Percentiles rank a stretch among this genome's conserved stretches.
Evolutionary conservation across 257 asterid genomes (phyloP).

Genomic region (Coffea canephora): DNA sequence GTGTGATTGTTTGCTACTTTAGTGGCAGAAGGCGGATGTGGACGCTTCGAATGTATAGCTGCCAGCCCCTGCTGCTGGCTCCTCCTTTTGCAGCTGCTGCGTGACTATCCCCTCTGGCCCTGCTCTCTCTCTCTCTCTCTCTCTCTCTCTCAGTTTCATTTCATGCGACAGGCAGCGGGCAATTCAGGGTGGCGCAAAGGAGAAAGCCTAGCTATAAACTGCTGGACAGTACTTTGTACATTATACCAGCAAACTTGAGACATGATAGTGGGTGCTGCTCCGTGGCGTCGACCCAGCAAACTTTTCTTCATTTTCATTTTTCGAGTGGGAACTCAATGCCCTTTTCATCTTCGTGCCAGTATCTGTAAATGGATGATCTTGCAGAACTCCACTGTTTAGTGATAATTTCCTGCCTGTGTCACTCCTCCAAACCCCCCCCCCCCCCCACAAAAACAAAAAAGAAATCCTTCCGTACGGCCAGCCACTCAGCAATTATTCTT

Average conservation of each 20-base stretch:
- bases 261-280: too few relatives aligned
- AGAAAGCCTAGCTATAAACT: background rate
- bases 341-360: background rate
- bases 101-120: background rate
- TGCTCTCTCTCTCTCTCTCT: background rate
- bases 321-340: background rate
- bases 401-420: background rate
- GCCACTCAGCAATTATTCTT: background rate
- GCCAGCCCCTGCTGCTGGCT: too few relatives aligned
- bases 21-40: slow-evolving; percentile 16
- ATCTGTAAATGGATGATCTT: background rate
- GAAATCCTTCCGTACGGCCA: background rate
- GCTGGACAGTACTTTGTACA: background rate
- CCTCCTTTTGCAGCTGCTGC: background rate
- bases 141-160: background rate
- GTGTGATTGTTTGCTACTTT: background rate
- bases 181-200: slow-evolving; percentile 2
- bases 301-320: background rate
- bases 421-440: too few relatives aligned
- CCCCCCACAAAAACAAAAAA: too few relatives aligned
- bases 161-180: background rate
- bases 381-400: slow-evolving; percentile 3
- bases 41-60: slow-evolving; percentile 20
- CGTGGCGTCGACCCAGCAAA: background rate
- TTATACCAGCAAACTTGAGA: background rate